Evolutionary conservation across 306 rosid genomes (phyloP).

Genomic region (Gastrolobium bilobum): DNA sequence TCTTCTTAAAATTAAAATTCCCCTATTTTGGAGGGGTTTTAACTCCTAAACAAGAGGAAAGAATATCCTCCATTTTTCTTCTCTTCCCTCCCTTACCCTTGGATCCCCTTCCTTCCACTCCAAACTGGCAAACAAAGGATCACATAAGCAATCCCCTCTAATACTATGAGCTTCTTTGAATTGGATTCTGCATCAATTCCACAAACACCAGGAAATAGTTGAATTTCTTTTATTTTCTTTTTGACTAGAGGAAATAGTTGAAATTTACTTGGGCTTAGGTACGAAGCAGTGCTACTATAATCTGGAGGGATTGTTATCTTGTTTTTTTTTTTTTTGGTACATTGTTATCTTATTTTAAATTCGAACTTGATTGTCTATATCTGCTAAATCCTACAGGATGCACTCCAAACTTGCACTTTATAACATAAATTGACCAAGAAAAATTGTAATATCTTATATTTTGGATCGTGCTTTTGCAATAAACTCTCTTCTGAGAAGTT

Average conservation of each 20-base stretch:
- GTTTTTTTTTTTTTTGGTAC: too few relatives aligned
- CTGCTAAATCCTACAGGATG: not conserved
- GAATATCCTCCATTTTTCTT: too few relatives aligned
- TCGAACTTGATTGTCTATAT: not conserved
- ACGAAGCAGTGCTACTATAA: not conserved
- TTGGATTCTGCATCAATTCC: not conserved
- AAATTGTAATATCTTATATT: constrained; percentile 46
- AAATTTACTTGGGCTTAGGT: not conserved
- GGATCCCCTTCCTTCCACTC: too few relatives aligned
- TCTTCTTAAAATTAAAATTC: too few relatives aligned
- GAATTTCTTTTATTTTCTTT: not conserved
- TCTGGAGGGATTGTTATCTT: not conserved
- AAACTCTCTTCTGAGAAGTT: constrained; percentile 81
- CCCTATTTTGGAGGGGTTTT: too few relatives aligned
- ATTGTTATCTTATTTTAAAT: not conserved
- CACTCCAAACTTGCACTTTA: not conserved
- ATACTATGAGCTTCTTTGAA: too few relatives aligned
- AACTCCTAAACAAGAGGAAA: too few relatives aligned
- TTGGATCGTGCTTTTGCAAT: constrained; percentile 76
- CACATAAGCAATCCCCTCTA: too few relatives aligned
- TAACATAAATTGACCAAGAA: not conserved
- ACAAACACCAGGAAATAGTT: not conserved
- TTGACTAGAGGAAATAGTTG: not conserved
- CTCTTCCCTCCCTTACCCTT: too few relatives aligned
- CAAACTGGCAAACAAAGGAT: too few relatives aligned